phyloP scores from a whole-genome alignment of 2,329 filamentous ascomycete genomes.

The Neopestalotiopsis sp. region DNA sequence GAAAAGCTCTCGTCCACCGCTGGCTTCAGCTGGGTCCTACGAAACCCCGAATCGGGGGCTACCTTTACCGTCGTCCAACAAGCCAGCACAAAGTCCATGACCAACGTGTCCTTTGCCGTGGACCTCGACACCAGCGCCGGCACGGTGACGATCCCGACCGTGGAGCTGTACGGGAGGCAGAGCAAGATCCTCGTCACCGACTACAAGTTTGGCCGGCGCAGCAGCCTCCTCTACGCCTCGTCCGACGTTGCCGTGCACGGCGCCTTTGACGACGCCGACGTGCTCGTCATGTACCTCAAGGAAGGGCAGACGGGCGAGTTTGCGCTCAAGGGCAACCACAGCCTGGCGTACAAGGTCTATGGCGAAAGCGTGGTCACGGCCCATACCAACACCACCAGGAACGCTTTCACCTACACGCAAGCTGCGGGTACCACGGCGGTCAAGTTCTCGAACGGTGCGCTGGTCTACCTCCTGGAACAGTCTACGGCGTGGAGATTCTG shows the following conservation, averaged over 20 bases:
- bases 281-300: constrained; percentile 54
- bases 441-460: constrained; percentile 51
- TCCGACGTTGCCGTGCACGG: constrained; percentile 54
- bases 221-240: constrained; percentile 55
- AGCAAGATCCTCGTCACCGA: constrained; percentile 61
- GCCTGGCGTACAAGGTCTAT: constrained; percentile 44
- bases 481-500: constrained; percentile 61
- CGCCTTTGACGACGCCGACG: constrained; percentile 46
- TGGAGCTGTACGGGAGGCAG: constrained; percentile 56
- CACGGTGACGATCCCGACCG: constrained; percentile 44
- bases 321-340: constrained; percentile 45
- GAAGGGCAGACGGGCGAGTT: constrained; percentile 55
- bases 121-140: constrained; percentile 53
- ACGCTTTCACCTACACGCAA: constrained; percentile 52
- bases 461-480: constrained; percentile 58
- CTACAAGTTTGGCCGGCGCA: constrained; percentile 51
- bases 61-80: constrained; percentile 58
- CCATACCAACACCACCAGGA: constrained; percentile 31
- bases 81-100: constrained; percentile 46
- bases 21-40: constrained; percentile 56
- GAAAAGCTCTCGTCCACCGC: constrained; percentile 36
- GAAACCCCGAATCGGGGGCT: constrained; percentile 53
- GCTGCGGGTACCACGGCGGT: constrained; percentile 49
- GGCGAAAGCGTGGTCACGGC: constrained; percentile 43
- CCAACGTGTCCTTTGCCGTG: constrained; percentile 50